Evolutionary conservation across 1,139 yeast species (phyloP).

Genomic region (Schwanniomyces etchellsii): DNA sequence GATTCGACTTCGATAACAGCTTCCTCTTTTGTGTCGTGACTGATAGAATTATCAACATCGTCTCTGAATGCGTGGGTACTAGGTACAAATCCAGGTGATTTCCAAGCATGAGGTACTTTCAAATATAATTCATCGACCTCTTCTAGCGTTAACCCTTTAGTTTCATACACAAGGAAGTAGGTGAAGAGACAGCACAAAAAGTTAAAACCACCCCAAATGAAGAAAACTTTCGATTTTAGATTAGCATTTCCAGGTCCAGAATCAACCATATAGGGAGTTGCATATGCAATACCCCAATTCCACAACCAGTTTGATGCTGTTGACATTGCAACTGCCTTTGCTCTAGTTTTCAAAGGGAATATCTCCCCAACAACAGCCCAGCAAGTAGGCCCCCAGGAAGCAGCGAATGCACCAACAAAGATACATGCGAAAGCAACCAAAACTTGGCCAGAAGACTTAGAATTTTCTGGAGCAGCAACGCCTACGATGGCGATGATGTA

Average conservation of each 20-base stretch:
- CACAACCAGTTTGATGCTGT: slow-evolving; percentile 54
- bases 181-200: slow-evolving; percentile 36
- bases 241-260: slow-evolving; percentile 54
- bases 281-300: slow-evolving; percentile 63
- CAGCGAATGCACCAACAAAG: slow-evolving; percentile 75
- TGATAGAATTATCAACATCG: slow-evolving; percentile 10
- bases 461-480: slow-evolving; percentile 39
- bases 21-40: slow-evolving; percentile 16
- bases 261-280: slow-evolving; percentile 65
- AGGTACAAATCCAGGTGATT: slow-evolving; percentile 33
- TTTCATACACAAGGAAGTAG: slow-evolving; percentile 83
- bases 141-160: slow-evolving; percentile 82
- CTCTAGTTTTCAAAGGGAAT: slow-evolving; percentile 47
- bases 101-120: slow-evolving; percentile 41
- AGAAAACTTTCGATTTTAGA: slow-evolving; percentile 62
- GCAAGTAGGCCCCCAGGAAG: slow-evolving; percentile 84
- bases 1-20: slow-evolving; percentile 13
- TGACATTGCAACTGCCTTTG: slow-evolving; percentile 49
- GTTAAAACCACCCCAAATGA: slow-evolving; percentile 57
- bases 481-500: slow-evolving; percentile 57
- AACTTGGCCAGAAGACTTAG: slow-evolving; percentile 56
- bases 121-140: slow-evolving; percentile 76
- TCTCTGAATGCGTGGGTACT: slow-evolving; percentile 29
- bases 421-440: slow-evolving; percentile 74
- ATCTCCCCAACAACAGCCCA: slow-evolving; percentile 77